Conservation (phyloP, 2,329 filamentous ascomycete species). For the Colletotrichum kahawae region DNA sequence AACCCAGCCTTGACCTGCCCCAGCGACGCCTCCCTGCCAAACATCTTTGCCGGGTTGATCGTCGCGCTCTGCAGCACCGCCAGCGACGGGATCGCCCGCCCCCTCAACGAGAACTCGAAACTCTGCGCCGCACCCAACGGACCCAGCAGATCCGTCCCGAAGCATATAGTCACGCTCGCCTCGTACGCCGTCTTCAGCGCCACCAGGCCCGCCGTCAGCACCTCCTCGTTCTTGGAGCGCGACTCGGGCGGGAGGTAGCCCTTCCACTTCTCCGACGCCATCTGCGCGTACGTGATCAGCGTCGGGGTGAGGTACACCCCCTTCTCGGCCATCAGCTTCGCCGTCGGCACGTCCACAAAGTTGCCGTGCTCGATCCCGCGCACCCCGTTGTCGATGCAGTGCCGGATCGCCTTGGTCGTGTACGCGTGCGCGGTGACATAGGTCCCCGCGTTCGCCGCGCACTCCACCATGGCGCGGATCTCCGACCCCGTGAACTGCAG, state of each 20-base stretch:
- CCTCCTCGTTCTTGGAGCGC: conserved; percentile 53
- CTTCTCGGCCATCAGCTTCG: conserved; percentile 54
- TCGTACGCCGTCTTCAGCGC: conserved; percentile 53
- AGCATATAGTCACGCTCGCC: conserved; percentile 61
- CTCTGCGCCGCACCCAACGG: conserved; percentile 35
- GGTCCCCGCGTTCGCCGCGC: conserved; percentile 52
- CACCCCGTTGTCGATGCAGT: conserved; percentile 60
- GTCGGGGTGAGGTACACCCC: conserved; percentile 59
- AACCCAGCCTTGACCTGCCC: conserved; percentile 57
- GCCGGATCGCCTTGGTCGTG: conserved; percentile 57
- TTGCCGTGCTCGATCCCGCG: conserved; percentile 56
- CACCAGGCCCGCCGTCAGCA: conserved; percentile 50
- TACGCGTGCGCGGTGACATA: conserved; percentile 65
- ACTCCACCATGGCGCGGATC: conserved; percentile 57
- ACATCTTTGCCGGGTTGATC: conserved; percentile 54
- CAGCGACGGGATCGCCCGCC: conserved; percentile 24
- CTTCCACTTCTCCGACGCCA: conserved; percentile 48
- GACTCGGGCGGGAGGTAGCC: conserved; percentile 50
- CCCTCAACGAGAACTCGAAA: conserved; percentile 35
- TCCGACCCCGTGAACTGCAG: conserved; percentile 63
- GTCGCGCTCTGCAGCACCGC: conserved; percentile 36
- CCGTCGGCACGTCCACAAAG: conserved; percentile 47
- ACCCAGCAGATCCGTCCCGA: conserved; percentile 47
- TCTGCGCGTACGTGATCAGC: conserved; percentile 54
- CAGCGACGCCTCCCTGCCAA: conserved; percentile 48